Evolutionary conservation across 345 rosid genomes (phyloP).

Genomic region (Salix koriyanagi): DNA sequence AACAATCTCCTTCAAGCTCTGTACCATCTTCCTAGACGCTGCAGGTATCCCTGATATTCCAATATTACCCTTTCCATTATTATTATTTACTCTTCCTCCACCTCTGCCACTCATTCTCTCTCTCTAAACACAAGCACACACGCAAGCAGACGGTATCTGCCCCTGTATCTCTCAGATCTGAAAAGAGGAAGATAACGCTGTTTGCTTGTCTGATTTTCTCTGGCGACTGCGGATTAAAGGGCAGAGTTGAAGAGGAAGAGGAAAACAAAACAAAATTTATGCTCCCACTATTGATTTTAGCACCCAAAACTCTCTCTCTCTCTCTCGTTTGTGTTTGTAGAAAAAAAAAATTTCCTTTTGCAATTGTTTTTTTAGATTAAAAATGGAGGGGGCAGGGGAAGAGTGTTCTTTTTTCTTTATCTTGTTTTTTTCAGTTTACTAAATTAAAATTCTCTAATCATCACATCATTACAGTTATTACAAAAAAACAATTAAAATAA

Average conservation of each 20-base stretch:
- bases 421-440: neutral
- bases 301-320: slow-evolving; percentile 12
- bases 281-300: slow-evolving; percentile 8
- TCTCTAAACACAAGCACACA: neutral
- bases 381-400: neutral
- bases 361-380: neutral
- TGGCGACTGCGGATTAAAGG: neutral
- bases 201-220: neutral
- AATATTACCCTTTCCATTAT: slow-evolving; percentile 40
- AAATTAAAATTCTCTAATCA: neutral
- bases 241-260: slow-evolving; percentile 1
- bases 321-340: neutral
- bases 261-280: neutral
- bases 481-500: too few species aligned
- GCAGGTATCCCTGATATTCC: slow-evolving; percentile 70
- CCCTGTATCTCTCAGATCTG: slow-evolving; percentile 20
- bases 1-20: slow-evolving; percentile 95
- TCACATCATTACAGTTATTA: too few species aligned
- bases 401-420: neutral
- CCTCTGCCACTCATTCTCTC: slow-evolving; percentile 52
- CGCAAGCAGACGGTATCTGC: neutral
- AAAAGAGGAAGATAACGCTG: neutral
- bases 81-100: slow-evolving; percentile 38
- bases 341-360: neutral
- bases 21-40: slow-evolving; percentile 75